A percentile compares a stretch with the other conserved stretches of the same genome.
Conservation (phyloP, 2,329 filamentous ascomycete species). For the Fusarium lateritium region DNA sequence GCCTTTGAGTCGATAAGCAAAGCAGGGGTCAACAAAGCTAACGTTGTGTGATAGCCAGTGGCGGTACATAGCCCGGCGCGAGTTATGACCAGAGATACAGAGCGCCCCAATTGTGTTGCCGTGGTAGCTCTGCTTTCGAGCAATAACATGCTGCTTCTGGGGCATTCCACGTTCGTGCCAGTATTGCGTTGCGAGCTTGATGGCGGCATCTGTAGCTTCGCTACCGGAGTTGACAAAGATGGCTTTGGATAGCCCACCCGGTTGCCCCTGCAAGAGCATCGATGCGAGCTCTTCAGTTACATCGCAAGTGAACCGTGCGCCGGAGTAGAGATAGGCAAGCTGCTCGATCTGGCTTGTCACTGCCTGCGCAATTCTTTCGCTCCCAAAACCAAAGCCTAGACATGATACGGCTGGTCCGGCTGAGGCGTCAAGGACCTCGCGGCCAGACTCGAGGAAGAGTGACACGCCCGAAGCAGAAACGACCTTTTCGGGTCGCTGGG, state of each 20-base stretch:
- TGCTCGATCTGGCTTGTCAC: constrained; percentile 16
- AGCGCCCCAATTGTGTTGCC: constrained; percentile 65
- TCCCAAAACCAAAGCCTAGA: constrained; percentile 11
- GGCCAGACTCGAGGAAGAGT: constrained; percentile 12
- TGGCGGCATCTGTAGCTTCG: constrained; percentile 1
- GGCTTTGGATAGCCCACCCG: constrained; percentile 7
- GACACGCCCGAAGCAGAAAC: constrained; percentile 11
- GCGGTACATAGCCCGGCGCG: constrained; percentile 25
- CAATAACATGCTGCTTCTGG: constrained; percentile 59
- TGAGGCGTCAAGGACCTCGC: constrained; percentile 9
- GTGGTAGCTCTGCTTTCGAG: constrained; percentile 63
- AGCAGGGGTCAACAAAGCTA: constrained; percentile 43
- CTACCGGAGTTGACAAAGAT: constrained; percentile 13
- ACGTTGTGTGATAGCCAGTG: constrained; percentile 40
- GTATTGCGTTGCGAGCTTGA: constrained; percentile 50
- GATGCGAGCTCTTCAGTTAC: constrained; percentile 51
- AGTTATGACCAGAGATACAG: constrained; percentile 53
- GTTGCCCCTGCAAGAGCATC: constrained; percentile 42
- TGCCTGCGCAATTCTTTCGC: background rate
- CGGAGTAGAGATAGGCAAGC: constrained; percentile 34
- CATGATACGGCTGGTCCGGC: constrained; percentile 3
- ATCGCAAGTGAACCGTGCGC: constrained; percentile 33
- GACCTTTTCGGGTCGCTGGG: background rate
- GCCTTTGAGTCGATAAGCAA: constrained; percentile 30
- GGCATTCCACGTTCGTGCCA: constrained; percentile 58